Percentiles rank a stretch among this genome's conserved stretches.
Conservation (phyloP, 2,329 filamentous ascomycete genomes). For the Talaromyces sp. region DNA sequence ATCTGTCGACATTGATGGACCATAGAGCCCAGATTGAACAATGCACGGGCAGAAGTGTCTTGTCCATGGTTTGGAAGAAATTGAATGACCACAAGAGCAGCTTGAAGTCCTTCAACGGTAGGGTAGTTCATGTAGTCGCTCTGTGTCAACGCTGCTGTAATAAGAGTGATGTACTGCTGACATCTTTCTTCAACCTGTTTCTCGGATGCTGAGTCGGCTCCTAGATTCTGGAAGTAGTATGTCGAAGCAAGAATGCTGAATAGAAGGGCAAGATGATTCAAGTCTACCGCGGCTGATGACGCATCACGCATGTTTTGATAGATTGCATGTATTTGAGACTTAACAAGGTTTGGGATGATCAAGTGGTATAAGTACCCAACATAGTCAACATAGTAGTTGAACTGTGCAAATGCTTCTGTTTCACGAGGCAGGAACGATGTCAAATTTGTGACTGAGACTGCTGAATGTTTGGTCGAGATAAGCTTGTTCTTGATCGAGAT, state of each 20-base stretch:
- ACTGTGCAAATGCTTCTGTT: conserved; percentile 28
- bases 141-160: conserved; percentile 32
- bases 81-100: conserved; percentile 30
- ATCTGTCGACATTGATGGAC: conserved; percentile 34
- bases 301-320: conserved; percentile 27
- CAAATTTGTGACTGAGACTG: conserved; percentile 23
- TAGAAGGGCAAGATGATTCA: conserved; percentile 31
- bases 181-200: conserved; percentile 19
- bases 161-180: conserved; percentile 28
- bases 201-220: conserved; percentile 21
- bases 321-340: conserved; percentile 27
- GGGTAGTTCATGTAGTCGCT: conserved; percentile 30
- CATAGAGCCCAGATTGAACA: conserved; percentile 27
- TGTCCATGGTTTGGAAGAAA: conserved; percentile 28
- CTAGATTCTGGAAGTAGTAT: conserved; percentile 25
- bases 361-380: conserved; percentile 38
- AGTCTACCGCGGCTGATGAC: conserved; percentile 20
- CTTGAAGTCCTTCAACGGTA: conserved; percentile 33
- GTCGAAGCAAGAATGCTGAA: conserved; percentile 34
- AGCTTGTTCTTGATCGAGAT: conserved; percentile 9
- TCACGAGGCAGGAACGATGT: conserved; percentile 27
- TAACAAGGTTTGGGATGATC: conserved; percentile 26
- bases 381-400: conserved; percentile 33
- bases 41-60: conserved; percentile 22
- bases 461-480: not conserved